These are phyloP conservation scores for Cytospora chrysosperma DNA, from an alignment of 2,329 filamentous ascomycete genomes.

Conservation along the genomic window DNA sequence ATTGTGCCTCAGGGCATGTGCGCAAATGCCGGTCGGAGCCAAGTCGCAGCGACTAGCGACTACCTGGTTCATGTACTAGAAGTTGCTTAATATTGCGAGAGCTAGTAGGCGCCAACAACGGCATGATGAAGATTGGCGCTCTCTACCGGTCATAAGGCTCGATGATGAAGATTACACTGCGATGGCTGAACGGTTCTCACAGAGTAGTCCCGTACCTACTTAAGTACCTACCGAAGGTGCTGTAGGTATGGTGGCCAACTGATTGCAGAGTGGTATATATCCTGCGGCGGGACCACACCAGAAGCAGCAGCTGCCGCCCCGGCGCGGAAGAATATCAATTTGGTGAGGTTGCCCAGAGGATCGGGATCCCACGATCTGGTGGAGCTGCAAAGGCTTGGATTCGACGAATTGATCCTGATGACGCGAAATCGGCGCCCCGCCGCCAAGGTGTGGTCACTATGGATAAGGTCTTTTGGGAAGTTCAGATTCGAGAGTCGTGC, in stretches of 20 bases:
- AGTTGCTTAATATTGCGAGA: background rate
- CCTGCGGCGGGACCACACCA: constrained; percentile 7
- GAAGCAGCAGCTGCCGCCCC: constrained; percentile 23
- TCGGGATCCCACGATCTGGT: constrained; percentile 11
- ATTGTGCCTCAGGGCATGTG: too few species aligned
- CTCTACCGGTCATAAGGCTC: background rate
- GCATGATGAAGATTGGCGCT: background rate
- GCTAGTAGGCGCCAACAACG: background rate
- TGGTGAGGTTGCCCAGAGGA: constrained; percentile 8
- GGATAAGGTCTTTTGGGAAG: too few species aligned
- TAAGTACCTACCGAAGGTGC: too few species aligned
- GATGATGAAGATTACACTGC: background rate
- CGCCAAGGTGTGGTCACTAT: background rate
- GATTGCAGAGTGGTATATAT: constrained; percentile 5
- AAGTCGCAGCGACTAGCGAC: background rate
- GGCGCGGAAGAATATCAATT: constrained; percentile 10
- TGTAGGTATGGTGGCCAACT: constrained; percentile 8
- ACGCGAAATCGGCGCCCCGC: constrained; percentile 16
- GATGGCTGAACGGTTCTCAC: background rate
- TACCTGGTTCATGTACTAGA: too few species aligned
- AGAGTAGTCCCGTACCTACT: too few species aligned
- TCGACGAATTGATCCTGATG: constrained; percentile 1
- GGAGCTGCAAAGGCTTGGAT: background rate
- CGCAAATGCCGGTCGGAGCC: background rate
- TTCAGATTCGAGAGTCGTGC: too few species aligned